Evolutionary conservation across 768 basidiomycete species (phyloP).

Genomic region (Mrakia gelida): DNA sequence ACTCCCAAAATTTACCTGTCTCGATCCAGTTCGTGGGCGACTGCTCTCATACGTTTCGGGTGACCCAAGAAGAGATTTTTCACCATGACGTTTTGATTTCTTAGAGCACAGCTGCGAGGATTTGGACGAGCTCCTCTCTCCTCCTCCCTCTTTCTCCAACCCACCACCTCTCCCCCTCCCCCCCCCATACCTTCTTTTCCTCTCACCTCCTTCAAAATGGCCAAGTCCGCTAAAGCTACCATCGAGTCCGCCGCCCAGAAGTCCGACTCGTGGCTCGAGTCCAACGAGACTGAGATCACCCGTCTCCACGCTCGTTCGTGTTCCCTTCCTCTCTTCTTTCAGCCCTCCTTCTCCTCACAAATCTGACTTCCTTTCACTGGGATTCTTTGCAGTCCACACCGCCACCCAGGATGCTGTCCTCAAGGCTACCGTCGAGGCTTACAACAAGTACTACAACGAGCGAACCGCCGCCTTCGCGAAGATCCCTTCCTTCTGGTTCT

Average conservation of each 20-base stretch:
- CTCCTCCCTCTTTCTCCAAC: background rate
- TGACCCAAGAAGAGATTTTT: too few species aligned
- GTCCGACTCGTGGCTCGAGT: conserved; percentile 24
- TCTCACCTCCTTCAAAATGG: background rate
- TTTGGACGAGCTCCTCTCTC: background rate
- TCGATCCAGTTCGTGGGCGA: too few species aligned
- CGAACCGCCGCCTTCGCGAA: conserved; percentile 14
- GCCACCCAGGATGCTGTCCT: conserved; percentile 12
- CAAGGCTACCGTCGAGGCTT: conserved; percentile 4
- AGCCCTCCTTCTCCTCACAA: background rate
- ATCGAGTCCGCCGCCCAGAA: conserved; percentile 8
- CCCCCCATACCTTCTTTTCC: background rate
- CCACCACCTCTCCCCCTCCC: background rate
- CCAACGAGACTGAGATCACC: conserved; percentile 10
- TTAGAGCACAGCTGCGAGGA: too few species aligned
- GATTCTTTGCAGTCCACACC: conserved; percentile 25
- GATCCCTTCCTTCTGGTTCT: conserved; percentile 31
- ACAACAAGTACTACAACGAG: conserved; percentile 12
- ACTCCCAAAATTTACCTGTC: too few species aligned
- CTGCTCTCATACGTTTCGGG: too few species aligned
- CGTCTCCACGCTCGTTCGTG: conserved; percentile 14
- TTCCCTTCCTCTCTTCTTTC: background rate
- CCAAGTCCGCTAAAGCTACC: background rate
- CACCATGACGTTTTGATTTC: too few species aligned
- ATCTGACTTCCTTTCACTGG: too few species aligned